Evolutionary conservation across 1,139 yeast genomes (phyloP).

Genomic region (Scheffersomyces illinoinensis): DNA sequence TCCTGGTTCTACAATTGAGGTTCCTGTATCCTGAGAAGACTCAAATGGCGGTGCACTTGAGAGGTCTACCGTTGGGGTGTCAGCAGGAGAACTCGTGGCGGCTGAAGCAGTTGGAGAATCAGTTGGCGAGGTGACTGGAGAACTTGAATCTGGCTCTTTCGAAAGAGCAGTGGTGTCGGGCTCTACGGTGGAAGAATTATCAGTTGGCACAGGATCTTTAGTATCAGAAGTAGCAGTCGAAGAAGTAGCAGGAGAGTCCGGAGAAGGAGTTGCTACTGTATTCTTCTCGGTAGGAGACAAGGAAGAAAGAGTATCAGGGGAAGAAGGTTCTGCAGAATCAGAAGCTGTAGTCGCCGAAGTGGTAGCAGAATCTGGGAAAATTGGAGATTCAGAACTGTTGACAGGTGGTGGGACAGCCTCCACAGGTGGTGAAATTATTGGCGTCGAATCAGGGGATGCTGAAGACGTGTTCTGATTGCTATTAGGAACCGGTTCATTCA

Average conservation of each 20-base stretch:
- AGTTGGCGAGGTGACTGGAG: too few relatives aligned
- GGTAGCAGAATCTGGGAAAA: slow-evolving; percentile 5
- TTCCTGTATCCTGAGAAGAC: background rate
- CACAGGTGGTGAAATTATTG: background rate
- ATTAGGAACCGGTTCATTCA: background rate
- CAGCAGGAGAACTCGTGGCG: background rate
- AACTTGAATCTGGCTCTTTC: too few relatives aligned
- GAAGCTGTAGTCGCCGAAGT: background rate
- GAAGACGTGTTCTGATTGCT: background rate
- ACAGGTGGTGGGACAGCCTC: background rate
- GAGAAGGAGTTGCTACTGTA: background rate
- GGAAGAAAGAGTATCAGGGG: slow-evolving; percentile 1
- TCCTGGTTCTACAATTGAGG: background rate
- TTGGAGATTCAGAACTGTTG: slow-evolving; percentile 2
- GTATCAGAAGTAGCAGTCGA: background rate
- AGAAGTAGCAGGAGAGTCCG: background rate
- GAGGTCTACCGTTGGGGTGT: background rate
- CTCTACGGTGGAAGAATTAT: too few relatives aligned
- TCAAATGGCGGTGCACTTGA: background rate
- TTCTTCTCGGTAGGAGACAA: background rate
- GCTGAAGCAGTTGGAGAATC: background rate
- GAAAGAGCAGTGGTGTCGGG: too few relatives aligned
- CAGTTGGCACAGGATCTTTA: background rate
- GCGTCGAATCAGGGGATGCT: background rate
- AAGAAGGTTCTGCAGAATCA: background rate